Percentiles rank a stretch among this genome's conserved stretches.
These are phyloP conservation scores for Mycena latifolia DNA, from an alignment of 768 basidiomycete species.

Conservation along the genomic window DNA sequence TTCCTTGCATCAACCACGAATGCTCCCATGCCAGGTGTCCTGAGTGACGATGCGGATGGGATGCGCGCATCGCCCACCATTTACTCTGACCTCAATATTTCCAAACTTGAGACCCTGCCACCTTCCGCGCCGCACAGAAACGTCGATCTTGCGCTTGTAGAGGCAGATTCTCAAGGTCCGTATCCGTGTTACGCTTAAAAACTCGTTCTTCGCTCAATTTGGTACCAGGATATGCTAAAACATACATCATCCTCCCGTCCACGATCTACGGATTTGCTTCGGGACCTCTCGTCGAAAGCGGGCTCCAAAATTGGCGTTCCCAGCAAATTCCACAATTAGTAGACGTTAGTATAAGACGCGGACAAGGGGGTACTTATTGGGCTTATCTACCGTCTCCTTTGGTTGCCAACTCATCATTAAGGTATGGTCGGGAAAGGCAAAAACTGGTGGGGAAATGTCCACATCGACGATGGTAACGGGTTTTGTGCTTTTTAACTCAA, in stretches of 20 bases:
- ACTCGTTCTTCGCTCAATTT: background rate
- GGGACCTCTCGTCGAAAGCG: slow-evolving; percentile 62
- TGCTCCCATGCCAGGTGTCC: slow-evolving; percentile 42
- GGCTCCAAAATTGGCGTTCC: slow-evolving; percentile 62
- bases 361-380: slow-evolving; percentile 59
- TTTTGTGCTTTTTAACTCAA: background rate
- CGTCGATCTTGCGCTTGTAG: slow-evolving; percentile 45
- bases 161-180: slow-evolving; percentile 37
- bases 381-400: too few species aligned
- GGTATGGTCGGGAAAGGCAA: slow-evolving; percentile 64
- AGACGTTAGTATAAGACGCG: slow-evolving; percentile 53
- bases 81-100: slow-evolving; percentile 51
- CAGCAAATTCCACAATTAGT: slow-evolving; percentile 63
- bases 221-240: slow-evolving; percentile 57
- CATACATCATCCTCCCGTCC: slow-evolving; percentile 66
- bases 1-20: background rate
- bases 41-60: slow-evolving; percentile 48
- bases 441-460: slow-evolving; percentile 67
- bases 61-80: slow-evolving; percentile 37
- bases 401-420: too few species aligned
- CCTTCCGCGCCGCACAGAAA: slow-evolving; percentile 49
- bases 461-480: slow-evolving; percentile 61
- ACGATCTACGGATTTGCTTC: slow-evolving; percentile 66
- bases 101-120: slow-evolving; percentile 46
- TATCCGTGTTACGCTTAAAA: background rate